Evolutionary conservation across 2,329 filamentous ascomycete species (phyloP), one percentile per base, ranked within the genome.

Genomic region (Phyllosticta paracitricarpa): DNA sequence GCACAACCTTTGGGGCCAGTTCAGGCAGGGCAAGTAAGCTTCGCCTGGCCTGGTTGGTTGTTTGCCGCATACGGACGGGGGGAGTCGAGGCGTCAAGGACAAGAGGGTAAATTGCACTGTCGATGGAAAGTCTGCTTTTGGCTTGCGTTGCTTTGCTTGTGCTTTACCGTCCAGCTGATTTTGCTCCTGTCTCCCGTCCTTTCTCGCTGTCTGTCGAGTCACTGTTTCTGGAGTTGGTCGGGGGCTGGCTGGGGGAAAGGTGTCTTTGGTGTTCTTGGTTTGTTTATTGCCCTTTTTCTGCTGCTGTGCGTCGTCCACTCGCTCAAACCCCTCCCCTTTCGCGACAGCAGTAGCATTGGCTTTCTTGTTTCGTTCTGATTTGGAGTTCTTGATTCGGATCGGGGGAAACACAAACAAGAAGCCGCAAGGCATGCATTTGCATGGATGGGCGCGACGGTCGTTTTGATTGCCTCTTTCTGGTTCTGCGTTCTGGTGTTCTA

Each of bases 1-100:
- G 76, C 72, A 76, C 65, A 77, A 69, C 65, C 77, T 84, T 73
- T 84, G 79, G 77, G 70, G 66, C 40, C 72, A 76, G 65, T 78
- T 75, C 67, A 68, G 76, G 60, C 60, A 68, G 58, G 74, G 71
- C 4, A 71, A 72, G 58, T 75, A 62, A 58, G 33, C 22, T 9
- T 24, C 19, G 14, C 12, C 14, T n/a, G 40, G 19, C 19, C 19
- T 22, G 19, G 19, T 22, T 22, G 19, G 19, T 22, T 22, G 19
- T 22, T 2, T 22, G 19, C 19, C 19, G 19, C 19, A 22, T 22
- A 22, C 19, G 19, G 19, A 22, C 40, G 14, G 6, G 4, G 7
- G 14, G 40, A n/a, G 17, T n/a, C 7, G 6, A n/a, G 40, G 14
- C 5, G 12, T n/a, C 17, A 2, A 17, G 40, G 40, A 48, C n/a